phyloP scores from a whole-genome alignment of 1,139 yeast species.

The Diutina siamensis region DNA sequence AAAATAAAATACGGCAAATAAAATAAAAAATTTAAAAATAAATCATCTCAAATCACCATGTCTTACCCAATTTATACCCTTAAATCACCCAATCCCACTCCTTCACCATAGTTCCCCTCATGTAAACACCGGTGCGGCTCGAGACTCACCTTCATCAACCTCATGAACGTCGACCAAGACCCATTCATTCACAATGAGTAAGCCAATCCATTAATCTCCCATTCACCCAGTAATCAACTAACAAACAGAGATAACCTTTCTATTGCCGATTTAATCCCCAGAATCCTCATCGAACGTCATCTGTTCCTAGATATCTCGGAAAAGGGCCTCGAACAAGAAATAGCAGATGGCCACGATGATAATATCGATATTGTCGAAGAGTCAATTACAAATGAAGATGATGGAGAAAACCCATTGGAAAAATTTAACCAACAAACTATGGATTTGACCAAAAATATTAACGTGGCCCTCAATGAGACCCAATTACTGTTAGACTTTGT shows the following conservation, averaged over 20 bases:
- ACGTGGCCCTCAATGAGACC: slow-evolving; percentile 74
- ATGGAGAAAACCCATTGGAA: slow-evolving; percentile 23
- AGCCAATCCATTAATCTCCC: not conserved
- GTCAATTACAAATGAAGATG: slow-evolving; percentile 8
- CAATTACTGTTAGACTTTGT: slow-evolving; percentile 82
- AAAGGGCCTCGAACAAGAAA: slow-evolving; percentile 37
- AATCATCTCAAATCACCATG: no score
- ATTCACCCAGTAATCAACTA: not conserved
- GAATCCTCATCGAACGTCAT: slow-evolving; percentile 26
- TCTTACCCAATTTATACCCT: no score
- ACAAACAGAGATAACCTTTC: slow-evolving; percentile 18
- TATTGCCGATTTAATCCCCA: slow-evolving; percentile 31
- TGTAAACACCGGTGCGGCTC: no score
- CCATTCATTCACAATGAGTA: slow-evolving; percentile 6
- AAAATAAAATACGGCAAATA: no score
- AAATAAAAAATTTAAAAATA: no score
- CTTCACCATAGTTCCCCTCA: no score
- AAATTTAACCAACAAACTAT: slow-evolving; percentile 44
- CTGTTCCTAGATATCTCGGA: slow-evolving; percentile 44
- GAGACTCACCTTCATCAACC: not conserved
- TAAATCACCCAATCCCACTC: no score
- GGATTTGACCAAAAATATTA: slow-evolving; percentile 45
- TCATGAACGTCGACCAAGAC: not conserved
- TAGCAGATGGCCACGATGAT: slow-evolving; percentile 10
- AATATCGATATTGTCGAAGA: slow-evolving; percentile 7